phyloP scores from a whole-genome alignment of 2,329 filamentous ascomycete species.

The Trichoderma citrinoviride region DNA sequence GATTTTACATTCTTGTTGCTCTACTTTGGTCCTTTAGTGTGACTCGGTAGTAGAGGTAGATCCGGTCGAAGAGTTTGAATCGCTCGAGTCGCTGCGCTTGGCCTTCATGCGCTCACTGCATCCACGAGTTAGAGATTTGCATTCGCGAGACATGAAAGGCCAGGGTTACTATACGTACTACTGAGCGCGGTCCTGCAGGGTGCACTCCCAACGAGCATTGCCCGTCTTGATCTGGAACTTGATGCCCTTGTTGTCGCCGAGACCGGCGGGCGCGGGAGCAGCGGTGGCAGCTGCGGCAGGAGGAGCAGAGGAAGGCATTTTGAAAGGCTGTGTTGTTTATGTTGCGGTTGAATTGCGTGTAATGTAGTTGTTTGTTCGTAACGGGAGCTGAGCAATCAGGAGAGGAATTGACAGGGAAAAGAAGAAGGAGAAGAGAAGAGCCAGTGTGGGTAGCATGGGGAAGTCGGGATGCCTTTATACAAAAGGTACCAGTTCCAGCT shows the following conservation, averaged over 20 bases:
- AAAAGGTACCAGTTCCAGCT: not conserved
- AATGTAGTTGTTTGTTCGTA: not conserved
- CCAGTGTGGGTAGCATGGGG: not conserved
- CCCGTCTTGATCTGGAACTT: constrained; percentile 48
- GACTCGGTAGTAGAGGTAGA: not conserved
- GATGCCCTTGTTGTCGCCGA: constrained; percentile 43
- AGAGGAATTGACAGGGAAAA: not conserved
- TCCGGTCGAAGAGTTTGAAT: constrained; percentile 33
- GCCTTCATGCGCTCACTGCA: constrained; percentile 43
- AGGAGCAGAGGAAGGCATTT: constrained; percentile 26
- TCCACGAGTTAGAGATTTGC: constrained; percentile 21
- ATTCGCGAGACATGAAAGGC: not conserved
- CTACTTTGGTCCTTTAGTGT: not conserved
- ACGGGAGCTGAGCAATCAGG: not conserved
- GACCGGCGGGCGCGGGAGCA: constrained; percentile 24
- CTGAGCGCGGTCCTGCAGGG: constrained; percentile 43
- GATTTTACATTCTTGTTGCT: not conserved
- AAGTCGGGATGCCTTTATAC: constrained; percentile 2
- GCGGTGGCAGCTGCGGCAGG: constrained; percentile 22
- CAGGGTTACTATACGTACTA: constrained; percentile 39
- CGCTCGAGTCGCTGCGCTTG: constrained; percentile 36
- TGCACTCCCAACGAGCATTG: constrained; percentile 40
- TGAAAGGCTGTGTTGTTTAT: not conserved
- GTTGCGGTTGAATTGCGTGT: not conserved
- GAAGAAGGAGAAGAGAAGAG: not conserved